phyloP scores from a whole-genome alignment of 2,329 filamentous ascomycete genomes.

The Fusarium solani-melongenae region DNA sequence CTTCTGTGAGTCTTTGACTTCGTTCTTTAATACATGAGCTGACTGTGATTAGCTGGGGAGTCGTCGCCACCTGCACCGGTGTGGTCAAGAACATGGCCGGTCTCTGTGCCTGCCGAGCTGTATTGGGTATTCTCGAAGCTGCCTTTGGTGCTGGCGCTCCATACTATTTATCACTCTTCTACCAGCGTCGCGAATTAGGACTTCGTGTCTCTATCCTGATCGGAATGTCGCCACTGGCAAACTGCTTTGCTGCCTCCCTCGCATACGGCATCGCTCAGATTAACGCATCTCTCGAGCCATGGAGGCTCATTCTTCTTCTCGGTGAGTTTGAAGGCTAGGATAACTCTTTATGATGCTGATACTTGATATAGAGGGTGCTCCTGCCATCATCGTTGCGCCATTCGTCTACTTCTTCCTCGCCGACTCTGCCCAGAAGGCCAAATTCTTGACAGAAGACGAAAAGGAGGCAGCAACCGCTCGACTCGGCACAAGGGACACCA shows the following conservation, averaged over 20 bases:
- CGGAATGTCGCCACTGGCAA: constrained; percentile 28
- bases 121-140: constrained; percentile 30
- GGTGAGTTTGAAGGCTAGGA: accelerated
- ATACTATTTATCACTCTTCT: constrained; percentile 27
- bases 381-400: constrained; percentile 1
- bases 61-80: constrained; percentile 33
- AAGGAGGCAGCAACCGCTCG: neutral
- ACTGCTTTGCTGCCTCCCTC: constrained; percentile 21
- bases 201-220: constrained; percentile 18
- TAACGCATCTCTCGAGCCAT: constrained; percentile 8
- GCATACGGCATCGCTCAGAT: constrained; percentile 32
- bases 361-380: constrained; percentile 3
- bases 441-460: constrained; percentile 19
- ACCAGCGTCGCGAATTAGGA: constrained; percentile 22
- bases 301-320: constrained; percentile 14
- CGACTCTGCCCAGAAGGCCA: constrained; percentile 26
- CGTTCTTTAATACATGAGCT: accelerated
- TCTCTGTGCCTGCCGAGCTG: constrained; percentile 1
- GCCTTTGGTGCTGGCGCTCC: constrained; percentile 34
- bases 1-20: constrained; percentile 7
- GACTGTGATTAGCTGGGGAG: constrained; percentile 20
- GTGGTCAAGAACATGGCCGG: constrained; percentile 15
- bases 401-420: constrained; percentile 30
- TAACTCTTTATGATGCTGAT: neutral
- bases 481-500: neutral